Percentiles rank a stretch among this genome's conserved stretches.
phyloP scores from a whole-genome alignment of 805 yeast genomes.

The Vanderwaltozyma polyspora region DNA sequence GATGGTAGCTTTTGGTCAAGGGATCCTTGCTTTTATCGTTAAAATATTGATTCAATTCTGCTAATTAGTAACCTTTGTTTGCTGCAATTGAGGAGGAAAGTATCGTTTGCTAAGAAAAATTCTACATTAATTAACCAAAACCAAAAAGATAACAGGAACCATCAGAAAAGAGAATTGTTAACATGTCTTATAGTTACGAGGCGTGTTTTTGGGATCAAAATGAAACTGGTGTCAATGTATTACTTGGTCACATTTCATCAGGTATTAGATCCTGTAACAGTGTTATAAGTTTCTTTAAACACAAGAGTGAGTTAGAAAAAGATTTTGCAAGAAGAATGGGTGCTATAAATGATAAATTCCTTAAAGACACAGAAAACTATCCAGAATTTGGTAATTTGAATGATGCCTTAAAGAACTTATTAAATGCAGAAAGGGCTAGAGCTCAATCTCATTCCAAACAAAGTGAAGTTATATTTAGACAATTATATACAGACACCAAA shows the following conservation, averaged over 20 bases:
- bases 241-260: slow-evolving; percentile 19
- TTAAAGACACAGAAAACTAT: slow-evolving; percentile 10
- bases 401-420: slow-evolving; percentile 9
- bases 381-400: slow-evolving; percentile 24
- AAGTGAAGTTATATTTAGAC: slow-evolving; percentile 19
- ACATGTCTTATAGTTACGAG: slow-evolving; percentile 21
- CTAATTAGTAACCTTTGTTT: no score
- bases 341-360: slow-evolving; percentile 21
- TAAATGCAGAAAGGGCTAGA: slow-evolving; percentile 15
- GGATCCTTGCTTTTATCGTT: no score
- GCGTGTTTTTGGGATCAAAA: slow-evolving; percentile 28
- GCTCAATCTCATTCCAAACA: slow-evolving; percentile 25
- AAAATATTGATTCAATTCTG: no score
- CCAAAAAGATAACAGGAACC: no score
- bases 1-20: no score
- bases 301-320: slow-evolving; percentile 24
- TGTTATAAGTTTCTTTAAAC: slow-evolving; percentile 20
- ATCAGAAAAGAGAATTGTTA: no score
- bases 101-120: no score
- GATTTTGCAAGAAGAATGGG: slow-evolving; percentile 26
- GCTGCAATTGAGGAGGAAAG: no score
- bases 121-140: no score
- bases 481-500: slow-evolving; percentile 17
- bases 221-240: slow-evolving; percentile 22
- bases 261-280: slow-evolving; percentile 21